These are phyloP conservation scores for Ploettnerulaceae sp. DNA, from an alignment of 2,329 filamentous ascomycete genomes.

Conservation along the genomic window DNA sequence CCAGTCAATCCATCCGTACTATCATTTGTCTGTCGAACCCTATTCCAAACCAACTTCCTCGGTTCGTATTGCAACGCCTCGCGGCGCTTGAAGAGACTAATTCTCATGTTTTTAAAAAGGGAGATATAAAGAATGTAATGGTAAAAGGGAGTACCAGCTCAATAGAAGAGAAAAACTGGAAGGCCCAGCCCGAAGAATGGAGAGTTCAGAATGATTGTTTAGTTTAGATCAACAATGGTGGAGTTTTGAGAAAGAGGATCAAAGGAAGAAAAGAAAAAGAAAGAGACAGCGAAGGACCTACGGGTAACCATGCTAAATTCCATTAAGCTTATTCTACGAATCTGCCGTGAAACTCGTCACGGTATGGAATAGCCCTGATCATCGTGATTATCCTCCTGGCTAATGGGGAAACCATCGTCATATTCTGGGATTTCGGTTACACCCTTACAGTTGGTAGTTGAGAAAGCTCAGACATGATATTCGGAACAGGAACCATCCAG, in stretches of 20 bases:
- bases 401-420: constrained; percentile 5
- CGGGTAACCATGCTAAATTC: neutral
- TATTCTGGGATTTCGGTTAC: neutral
- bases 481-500: neutral
- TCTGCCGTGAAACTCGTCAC: constrained; percentile 3
- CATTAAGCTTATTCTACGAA: neutral
- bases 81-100: constrained; percentile 4
- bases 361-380: constrained; percentile 1
- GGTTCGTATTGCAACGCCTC: constrained; percentile 3
- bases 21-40: neutral
- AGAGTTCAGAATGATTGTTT: neutral
- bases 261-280: neutral
- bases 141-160: constrained; percentile 5
- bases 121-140: constrained; percentile 1
- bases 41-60: constrained; percentile 2
- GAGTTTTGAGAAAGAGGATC: neutral
- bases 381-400: constrained; percentile 3
- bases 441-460: neutral
- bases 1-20: neutral
- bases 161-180: constrained; percentile 6
- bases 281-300: neutral
- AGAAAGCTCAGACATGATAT: constrained; percentile 1
- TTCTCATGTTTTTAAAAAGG: constrained; percentile 2
- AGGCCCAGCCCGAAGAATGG: neutral
- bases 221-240: constrained; percentile 2